Evolutionary conservation across 2,329 filamentous ascomycete species (phyloP), one percentile per base, ranked within the genome.

Genomic region (Capronia epimyces): DNA sequence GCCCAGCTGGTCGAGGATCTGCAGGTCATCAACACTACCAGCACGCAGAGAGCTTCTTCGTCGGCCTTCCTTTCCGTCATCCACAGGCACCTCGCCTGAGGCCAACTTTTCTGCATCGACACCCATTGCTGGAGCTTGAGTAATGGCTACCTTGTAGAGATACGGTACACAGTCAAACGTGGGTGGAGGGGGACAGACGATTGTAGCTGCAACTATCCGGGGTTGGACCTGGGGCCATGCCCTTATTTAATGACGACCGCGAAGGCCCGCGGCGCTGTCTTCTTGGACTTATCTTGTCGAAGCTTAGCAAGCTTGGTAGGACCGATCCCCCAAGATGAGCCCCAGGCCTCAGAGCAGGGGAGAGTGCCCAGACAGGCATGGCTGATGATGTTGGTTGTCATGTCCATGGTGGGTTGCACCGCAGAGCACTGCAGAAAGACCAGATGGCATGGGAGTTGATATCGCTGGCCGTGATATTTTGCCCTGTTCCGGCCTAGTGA

Each of bases 1-100:
- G 22, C 80, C 79, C 18, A 83, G 67, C n/a, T 66, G 56, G 21
- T 67, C 65, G 20, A 73, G 63, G 10, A 66, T 58, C 18, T 62
- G 62, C 49, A 66, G 62, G 32, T 65, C 63, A 15, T 64, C 50
- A 61, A 67, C 31, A 25, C 47, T 56, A 41, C 58, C 58, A 12
- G 76, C 75, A 44, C 42, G 16, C 20, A 48, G 18, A 21, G 54
- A 58, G 29, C 39, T 24, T 21, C 16, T 41, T 39, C 50, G 36
- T 12, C 41, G 49, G 7, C 32, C 22, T 25, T n/a, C 27, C 39
- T 48, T 36, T n/a, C 41, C 56, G 8, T 43, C 52, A n/a, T 44
- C 16, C 27, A 52, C 45, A n/a, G 56, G 44, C 13, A 36, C 44
- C 12, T 58, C 49, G 22, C 36, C 34, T 3, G 50, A 42, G 16